A percentile compares a stretch with the other conserved stretches of the same genome.
These are phyloP conservation scores for Leucaena leucocephala DNA, from an alignment of 306 rosid species.

Conservation along the genomic window DNA sequence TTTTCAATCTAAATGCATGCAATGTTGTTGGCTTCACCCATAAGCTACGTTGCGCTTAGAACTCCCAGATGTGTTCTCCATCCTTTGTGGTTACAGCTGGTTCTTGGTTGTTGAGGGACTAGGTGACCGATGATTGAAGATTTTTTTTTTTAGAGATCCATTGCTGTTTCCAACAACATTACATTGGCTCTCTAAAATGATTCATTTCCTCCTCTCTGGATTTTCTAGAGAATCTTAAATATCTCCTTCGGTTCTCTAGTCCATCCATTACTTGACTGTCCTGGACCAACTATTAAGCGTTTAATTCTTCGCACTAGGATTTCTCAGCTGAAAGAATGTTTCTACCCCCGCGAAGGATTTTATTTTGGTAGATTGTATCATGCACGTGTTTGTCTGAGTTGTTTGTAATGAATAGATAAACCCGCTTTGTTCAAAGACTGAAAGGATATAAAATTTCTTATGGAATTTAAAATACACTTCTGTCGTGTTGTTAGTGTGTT, in stretches of 20 bases:
- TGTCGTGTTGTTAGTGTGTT: conserved; percentile 59
- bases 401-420: background rate
- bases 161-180: background rate
- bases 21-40: background rate
- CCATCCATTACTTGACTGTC: conserved; percentile 23
- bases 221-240: background rate
- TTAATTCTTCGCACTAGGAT: background rate
- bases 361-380: background rate
- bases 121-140: background rate
- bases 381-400: conserved; percentile 27
- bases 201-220: background rate
- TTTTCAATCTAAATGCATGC: conserved; percentile 21
- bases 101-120: conserved; percentile 9
- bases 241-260: conserved; percentile 26
- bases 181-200: background rate
- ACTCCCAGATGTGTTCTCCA: background rate
- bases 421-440: conserved; percentile 5
- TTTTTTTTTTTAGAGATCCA: background rate
- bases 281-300: conserved; percentile 3
- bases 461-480: background rate
- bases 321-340: background rate
- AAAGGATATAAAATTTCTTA: conserved; percentile 12
- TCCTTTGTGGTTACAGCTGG: background rate
- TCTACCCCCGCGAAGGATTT: background rate
- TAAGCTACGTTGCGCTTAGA: conserved; percentile 9